Evolutionary conservation across 1,139 yeast species (phyloP).

Genomic region (Scheffersomyces insectosa): DNA sequence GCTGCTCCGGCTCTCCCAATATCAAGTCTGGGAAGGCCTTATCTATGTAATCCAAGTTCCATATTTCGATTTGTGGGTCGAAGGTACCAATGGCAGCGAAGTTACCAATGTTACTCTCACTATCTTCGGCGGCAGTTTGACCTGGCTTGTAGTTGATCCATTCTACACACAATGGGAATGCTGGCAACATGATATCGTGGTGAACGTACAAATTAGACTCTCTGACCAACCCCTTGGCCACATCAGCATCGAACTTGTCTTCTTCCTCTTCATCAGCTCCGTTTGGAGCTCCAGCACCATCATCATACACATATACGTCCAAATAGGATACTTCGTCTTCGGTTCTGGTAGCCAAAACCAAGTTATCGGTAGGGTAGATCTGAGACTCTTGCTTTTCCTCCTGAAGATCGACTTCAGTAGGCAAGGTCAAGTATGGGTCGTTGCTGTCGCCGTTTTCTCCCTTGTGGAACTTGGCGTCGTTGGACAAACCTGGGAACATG

Average conservation of each 20-base stretch:
- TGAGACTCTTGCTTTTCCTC: constrained; percentile 84
- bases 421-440: constrained; percentile 76
- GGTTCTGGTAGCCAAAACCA: constrained; percentile 89
- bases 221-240: constrained; percentile 68
- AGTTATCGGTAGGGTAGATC: constrained; percentile 85
- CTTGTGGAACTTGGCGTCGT: constrained; percentile 52
- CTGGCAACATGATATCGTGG: constrained; percentile 95
- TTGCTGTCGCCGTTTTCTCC: constrained; percentile 50
- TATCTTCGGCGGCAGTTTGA: constrained; percentile 29
- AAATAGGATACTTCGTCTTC: constrained; percentile 92
- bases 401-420: constrained; percentile 60
- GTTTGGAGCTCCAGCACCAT: constrained; percentile 80
- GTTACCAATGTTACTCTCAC: constrained; percentile 61
- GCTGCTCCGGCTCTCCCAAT: constrained; percentile 72
- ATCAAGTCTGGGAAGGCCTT: constrained; percentile 94
- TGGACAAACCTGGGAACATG: constrained; percentile 72
- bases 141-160: constrained; percentile 82
- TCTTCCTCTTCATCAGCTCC: constrained; percentile 60
- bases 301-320: constrained; percentile 93
- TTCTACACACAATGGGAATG: constrained; percentile 95
- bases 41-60: constrained; percentile 93
- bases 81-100: constrained; percentile 97
- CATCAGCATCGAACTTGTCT: constrained; percentile 63
- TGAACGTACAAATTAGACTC: constrained; percentile 84
- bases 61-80: constrained; percentile 95